phyloP scores from a whole-genome alignment of 2,329 filamentous ascomycete species.

The Curvularia sp. region DNA sequence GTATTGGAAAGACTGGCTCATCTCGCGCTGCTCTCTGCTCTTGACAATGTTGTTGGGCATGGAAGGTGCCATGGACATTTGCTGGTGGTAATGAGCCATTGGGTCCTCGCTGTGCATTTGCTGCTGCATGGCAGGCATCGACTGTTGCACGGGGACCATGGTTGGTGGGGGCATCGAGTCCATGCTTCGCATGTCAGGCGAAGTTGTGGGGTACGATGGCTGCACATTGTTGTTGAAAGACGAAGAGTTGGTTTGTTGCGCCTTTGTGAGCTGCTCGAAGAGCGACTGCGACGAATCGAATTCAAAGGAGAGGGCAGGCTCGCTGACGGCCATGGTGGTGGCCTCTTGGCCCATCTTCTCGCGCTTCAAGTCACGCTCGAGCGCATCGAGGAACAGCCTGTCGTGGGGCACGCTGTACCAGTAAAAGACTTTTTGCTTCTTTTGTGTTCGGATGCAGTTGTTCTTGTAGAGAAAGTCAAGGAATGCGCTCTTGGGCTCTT shows the following conservation, averaged over 20 bases:
- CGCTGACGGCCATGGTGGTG: constrained; percentile 94
- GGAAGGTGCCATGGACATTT: constrained; percentile 76
- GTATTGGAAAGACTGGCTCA: constrained; percentile 75
- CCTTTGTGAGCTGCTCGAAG: constrained; percentile 99
- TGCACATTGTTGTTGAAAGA: constrained; percentile 80
- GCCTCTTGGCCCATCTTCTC: constrained; percentile 99
- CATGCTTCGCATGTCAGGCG: constrained; percentile 87
- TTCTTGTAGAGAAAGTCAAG: constrained; percentile 99
- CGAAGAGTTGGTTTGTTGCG: constrained; percentile 97
- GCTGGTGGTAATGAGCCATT: constrained; percentile 74
- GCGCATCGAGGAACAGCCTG: constrained; percentile 92
- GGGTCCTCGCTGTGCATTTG: constrained; percentile 68
- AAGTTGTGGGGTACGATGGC: constrained; percentile 78
- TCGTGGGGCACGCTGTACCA: constrained; percentile 99
- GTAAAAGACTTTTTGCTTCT: constrained; percentile 99
- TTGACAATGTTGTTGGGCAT: constrained; percentile 79
- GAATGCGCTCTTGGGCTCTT: constrained; percentile 98
- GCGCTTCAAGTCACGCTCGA: constrained; percentile 96
- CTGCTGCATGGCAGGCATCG: constrained; percentile 51
- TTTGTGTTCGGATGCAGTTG: constrained; percentile 99
- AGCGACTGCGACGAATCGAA: constrained; percentile 99
- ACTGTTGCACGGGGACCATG: constrained; percentile 68
- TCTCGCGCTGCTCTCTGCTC: constrained; percentile 84
- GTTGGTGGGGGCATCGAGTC: constrained; percentile 93
- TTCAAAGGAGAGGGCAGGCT: constrained; percentile 96